Evolutionary conservation across 441 rosid genomes (phyloP).

Genomic region (Populus hybrid): DNA sequence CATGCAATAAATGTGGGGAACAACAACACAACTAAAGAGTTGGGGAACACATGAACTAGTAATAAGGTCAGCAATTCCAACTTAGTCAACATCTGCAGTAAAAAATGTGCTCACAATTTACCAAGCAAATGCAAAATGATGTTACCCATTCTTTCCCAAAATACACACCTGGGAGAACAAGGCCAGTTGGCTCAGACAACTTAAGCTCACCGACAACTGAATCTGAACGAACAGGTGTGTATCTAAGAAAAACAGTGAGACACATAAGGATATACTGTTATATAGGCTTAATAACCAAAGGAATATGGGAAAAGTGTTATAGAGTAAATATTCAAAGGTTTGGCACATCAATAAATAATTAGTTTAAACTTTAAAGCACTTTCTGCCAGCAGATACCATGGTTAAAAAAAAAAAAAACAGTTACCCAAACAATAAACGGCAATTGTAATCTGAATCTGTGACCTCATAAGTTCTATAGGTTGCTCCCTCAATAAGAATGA

Average conservation of each 20-base stretch:
- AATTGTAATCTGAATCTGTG: conserved; percentile 76
- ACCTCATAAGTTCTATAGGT: conserved; percentile 76
- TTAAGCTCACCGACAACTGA: conserved; percentile 74
- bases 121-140: not conserved
- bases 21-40: not conserved
- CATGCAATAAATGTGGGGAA: too few species aligned
- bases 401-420: conserved; percentile 13
- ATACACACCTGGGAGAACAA: conserved; percentile 80
- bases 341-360: not conserved
- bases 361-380: not conserved
- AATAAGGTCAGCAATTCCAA: not conserved
- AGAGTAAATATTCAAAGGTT: not conserved
- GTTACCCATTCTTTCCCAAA: conserved; percentile 2
- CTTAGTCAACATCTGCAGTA: not conserved
- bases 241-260: conserved; percentile 47
- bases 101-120: not conserved
- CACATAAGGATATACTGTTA: conserved; percentile 13
- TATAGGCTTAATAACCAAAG: not conserved
- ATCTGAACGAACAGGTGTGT: conserved; percentile 98
- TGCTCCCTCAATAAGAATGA: conserved; percentile 63
- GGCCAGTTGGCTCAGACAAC: conserved; percentile 73
- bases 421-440: conserved; percentile 85
- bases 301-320: not conserved
- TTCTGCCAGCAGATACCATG: not conserved
- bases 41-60: not conserved